Evolutionary conservation across 768 basidiomycete species (phyloP).

Genomic region (Termitomyces sp.): DNA sequence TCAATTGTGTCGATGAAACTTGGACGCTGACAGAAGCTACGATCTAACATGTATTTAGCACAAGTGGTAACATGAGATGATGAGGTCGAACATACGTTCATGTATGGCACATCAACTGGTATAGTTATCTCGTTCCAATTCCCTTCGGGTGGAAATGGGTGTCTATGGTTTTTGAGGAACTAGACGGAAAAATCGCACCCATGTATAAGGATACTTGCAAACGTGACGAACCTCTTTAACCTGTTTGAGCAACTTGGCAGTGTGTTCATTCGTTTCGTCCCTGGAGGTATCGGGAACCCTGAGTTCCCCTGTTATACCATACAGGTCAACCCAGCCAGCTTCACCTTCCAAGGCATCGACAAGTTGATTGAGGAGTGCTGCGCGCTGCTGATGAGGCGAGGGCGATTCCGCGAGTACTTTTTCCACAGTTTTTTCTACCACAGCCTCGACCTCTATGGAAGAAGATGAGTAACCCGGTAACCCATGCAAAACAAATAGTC

Average conservation of each 20-base stretch:
- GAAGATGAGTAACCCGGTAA: background rate
- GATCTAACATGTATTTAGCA: slow-evolving; percentile 42
- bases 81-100: slow-evolving; percentile 54
- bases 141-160: slow-evolving; percentile 34
- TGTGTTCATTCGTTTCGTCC: slow-evolving; percentile 24
- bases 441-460: slow-evolving; percentile 60
- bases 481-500: background rate
- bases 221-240: slow-evolving; percentile 28
- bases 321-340: slow-evolving; percentile 65
- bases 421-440: slow-evolving; percentile 51
- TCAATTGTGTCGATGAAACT: slow-evolving; percentile 44
- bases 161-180: slow-evolving; percentile 42
- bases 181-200: slow-evolving; percentile 14
- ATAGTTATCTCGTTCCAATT: slow-evolving; percentile 77
- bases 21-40: slow-evolving; percentile 56
- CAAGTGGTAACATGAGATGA: background rate
- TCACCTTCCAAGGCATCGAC: slow-evolving; percentile 61
- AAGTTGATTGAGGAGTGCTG: slow-evolving; percentile 42
- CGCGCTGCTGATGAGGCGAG: slow-evolving; percentile 33
- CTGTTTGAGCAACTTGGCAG: slow-evolving; percentile 24
- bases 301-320: slow-evolving; percentile 69
- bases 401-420: slow-evolving; percentile 34
- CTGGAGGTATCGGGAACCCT: slow-evolving; percentile 43
- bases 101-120: slow-evolving; percentile 80
- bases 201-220: too few relatives aligned